Evolutionary conservation across 495 filamentous ascomycete species (phyloP).

Genomic region (Entonaema liquescens): DNA sequence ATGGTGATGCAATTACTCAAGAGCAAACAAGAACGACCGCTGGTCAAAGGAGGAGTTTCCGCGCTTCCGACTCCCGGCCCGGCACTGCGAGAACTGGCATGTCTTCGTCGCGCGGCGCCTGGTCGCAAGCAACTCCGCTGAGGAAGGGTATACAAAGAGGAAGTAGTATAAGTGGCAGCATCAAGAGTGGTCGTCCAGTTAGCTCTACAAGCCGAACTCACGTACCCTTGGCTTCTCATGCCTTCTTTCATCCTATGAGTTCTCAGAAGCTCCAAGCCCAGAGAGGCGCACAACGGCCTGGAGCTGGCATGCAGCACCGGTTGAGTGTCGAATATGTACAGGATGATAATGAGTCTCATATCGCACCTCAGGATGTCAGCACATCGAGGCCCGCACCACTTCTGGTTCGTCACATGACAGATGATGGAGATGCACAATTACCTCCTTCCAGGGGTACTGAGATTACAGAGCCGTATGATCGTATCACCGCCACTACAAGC

Average conservation of each 20-base stretch:
- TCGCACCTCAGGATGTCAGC: conserved; percentile 57
- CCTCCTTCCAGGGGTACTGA: conserved; percentile 83
- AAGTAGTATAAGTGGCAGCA: conserved; percentile 54
- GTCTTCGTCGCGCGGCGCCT: conserved; percentile 60
- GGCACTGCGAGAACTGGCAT: conserved; percentile 58
- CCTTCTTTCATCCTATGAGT: conserved; percentile 97
- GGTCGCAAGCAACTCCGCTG: conserved; percentile 58
- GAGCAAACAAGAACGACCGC: conserved; percentile 42
- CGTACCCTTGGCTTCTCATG: conserved; percentile 87
- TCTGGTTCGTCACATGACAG: conserved; percentile 46
- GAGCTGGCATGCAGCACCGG: conserved; percentile 50
- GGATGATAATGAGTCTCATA: conserved; percentile 46
- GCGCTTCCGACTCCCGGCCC: conserved; percentile 60
- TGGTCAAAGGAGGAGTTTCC: conserved; percentile 49
- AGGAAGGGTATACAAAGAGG: conserved; percentile 55
- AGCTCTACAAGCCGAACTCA: conserved; percentile 81
- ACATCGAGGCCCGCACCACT: conserved; percentile 57
- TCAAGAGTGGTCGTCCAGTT: conserved; percentile 62
- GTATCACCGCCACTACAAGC: conserved; percentile 76
- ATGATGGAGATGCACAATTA: conserved; percentile 62
- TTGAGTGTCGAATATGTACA: conserved; percentile 50
- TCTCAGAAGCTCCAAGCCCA: conserved; percentile 94
- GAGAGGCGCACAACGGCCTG: conserved; percentile 63
- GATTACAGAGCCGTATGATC: conserved; percentile 71
- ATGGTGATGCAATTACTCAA: conserved; percentile 53